Conservation (phyloP, 768 basidiomycete genomes). For the Boletus reticulatus region DNA sequence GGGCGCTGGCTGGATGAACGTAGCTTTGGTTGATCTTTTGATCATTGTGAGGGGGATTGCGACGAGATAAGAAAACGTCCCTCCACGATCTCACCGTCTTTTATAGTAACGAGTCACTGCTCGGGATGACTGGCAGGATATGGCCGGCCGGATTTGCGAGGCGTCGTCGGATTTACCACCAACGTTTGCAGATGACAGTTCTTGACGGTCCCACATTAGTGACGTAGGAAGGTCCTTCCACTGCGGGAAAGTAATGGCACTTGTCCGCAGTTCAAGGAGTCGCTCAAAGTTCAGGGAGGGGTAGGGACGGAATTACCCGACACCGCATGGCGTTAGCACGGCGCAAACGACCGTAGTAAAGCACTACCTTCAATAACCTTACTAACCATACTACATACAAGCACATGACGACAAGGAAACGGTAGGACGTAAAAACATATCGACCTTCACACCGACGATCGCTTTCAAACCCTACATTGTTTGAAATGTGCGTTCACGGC, state of each 20-base stretch:
- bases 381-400: neutral
- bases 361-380: neutral
- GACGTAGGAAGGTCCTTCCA: too few relatives aligned
- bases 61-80: neutral
- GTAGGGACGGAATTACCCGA: too few relatives aligned
- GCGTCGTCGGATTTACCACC: neutral
- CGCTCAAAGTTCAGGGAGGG: too few relatives aligned
- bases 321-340: too few relatives aligned
- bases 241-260: too few relatives aligned
- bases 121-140: neutral
- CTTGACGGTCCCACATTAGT: too few relatives aligned
- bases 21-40: neutral
- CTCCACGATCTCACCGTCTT: conserved; percentile 26
- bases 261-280: too few relatives aligned
- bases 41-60: neutral
- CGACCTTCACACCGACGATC: neutral
- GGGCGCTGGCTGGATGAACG: neutral
- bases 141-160: neutral
- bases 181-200: too few relatives aligned
- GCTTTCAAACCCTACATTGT: conserved; percentile 29
- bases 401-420: too few relatives aligned
- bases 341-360: too few relatives aligned
- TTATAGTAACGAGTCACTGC: conserved; percentile 4
- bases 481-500: conserved; percentile 35
- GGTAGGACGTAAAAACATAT: too few relatives aligned